Evolutionary conservation across 2,329 filamentous ascomycete species (phyloP), one percentile per base, ranked within the genome.

Genomic region (Cladosporium colombiae): DNA sequence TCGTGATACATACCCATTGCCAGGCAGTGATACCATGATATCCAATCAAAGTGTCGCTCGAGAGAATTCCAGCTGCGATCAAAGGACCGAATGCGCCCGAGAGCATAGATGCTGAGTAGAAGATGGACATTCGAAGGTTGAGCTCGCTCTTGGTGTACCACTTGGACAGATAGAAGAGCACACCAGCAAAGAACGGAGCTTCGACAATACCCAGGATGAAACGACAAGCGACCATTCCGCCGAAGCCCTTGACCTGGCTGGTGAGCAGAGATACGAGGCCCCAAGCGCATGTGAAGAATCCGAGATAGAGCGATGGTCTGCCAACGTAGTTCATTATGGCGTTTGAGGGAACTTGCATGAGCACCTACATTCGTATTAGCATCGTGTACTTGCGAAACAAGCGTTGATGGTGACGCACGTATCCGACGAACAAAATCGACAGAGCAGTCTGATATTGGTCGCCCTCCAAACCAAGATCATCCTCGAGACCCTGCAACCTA

Each of bases 401-500:
- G 10, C 4, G 6, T 8, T 31, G n/a, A 2, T 18, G 18, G 33
- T 21, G 29, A 55, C 52, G 52, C 5, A 3, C 71, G 52, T 76
- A 76, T 53, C 79, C 78, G 14, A 80, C 79, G 65, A 81, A 81
- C 8, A 81, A 70, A 63, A 81, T 79, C 25, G 76, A 78, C n/a
- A 81, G 76, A 64, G 76, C 77, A n/a, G 80, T 81, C 66, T 81
- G 76, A 69, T 80, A 81, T 68, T 81, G 77, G 25, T 63, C 52
- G 14, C 61, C 79, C 49, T 76, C 76, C 67, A 90, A 79, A 1
- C 80, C 74, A 25, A 90, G 77, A 61, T 91, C 89, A 10, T 81
- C 80, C 65, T 89, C 85, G 23, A 91, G 79, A 6, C 88, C 88
- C 73, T 87, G 86, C 62, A 91, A 81, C 25, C 86, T 83, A 1